These are phyloP conservation scores for Hondaea fermentalgiana DNA, from an alignment of 108 stramenopile genomes.

Conservation along the genomic window DNA sequence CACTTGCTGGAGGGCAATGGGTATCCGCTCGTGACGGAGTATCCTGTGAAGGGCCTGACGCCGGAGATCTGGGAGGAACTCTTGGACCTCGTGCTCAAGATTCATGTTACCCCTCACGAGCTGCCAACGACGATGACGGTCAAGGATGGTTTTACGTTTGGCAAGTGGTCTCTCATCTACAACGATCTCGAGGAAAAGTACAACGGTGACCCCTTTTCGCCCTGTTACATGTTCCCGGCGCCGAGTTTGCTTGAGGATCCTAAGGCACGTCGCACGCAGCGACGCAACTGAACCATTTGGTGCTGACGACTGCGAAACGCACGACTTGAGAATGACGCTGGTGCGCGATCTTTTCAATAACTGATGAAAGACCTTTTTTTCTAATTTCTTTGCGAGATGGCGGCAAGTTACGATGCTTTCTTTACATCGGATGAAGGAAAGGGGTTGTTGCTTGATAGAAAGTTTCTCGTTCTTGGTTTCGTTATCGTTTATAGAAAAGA, in stretches of 20 bases:
- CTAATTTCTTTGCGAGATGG: too few species aligned
- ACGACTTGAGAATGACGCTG: too few species aligned
- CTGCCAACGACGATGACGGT: not conserved
- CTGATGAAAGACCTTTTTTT: too few species aligned
- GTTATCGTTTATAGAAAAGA: too few species aligned
- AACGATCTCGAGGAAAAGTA: slow-evolving; percentile 8
- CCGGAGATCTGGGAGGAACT: slow-evolving; percentile 1
- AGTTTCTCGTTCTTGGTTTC: too few species aligned
- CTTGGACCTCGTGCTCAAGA: not conserved
- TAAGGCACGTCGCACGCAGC: not conserved
- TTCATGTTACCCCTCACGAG: not conserved
- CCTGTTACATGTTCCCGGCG: not conserved
- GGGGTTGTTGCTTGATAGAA: too few species aligned
- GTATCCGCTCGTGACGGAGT: not conserved
- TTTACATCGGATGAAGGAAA: too few species aligned
- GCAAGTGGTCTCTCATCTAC: slow-evolving; percentile 16
- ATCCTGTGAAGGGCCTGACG: not conserved
- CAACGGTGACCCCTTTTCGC: not conserved
- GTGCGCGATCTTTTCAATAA: too few species aligned
- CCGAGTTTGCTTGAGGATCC: not conserved
- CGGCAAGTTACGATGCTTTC: too few species aligned
- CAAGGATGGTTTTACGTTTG: not conserved
- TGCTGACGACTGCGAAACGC: too few species aligned
- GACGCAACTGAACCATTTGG: not conserved
- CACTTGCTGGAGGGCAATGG: slow-evolving; percentile 11